phyloP scores from a whole-genome alignment of 495 filamentous ascomycete species.

The Penicillium canariense region DNA sequence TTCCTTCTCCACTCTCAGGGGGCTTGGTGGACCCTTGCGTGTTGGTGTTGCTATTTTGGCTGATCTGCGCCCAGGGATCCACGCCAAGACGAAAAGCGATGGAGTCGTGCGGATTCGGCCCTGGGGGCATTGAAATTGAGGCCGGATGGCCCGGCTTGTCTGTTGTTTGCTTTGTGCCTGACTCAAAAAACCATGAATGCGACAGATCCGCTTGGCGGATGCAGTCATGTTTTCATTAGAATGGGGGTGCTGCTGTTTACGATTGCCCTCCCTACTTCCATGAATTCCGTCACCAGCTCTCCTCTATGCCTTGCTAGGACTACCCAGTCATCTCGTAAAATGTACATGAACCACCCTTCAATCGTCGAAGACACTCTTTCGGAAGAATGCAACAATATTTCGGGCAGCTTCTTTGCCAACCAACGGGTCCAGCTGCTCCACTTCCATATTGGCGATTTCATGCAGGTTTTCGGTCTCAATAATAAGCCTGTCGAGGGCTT shows the following conservation, averaged over 20 bases:
- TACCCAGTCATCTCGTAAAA: too few species aligned
- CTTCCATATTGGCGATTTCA: constrained; percentile 83
- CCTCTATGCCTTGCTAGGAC: neutral
- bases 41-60: constrained; percentile 19
- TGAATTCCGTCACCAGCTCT: neutral
- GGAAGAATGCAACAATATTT: constrained; percentile 81
- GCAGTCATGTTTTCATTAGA: neutral
- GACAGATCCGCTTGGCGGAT: neutral
- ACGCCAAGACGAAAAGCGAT: constrained; percentile 21
- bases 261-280: neutral
- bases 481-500: constrained; percentile 68
- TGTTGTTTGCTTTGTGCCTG: neutral
- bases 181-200: neutral
- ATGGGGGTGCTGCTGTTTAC: neutral
- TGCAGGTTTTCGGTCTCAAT: constrained; percentile 71
- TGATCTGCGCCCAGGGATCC: constrained; percentile 20
- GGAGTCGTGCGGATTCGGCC: constrained; percentile 1
- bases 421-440: constrained; percentile 65
- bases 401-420: constrained; percentile 79
- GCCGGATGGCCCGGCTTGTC: constrained; percentile 9
- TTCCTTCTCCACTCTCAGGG: constrained; percentile 22
- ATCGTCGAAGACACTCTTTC: constrained; percentile 69
- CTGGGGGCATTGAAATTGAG: neutral
- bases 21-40: constrained; percentile 24
- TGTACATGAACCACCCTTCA: neutral